These are phyloP conservation scores for Volvariella volvacea DNA, from an alignment of 1,284 basidiomycete species.

Conservation along the genomic window DNA sequence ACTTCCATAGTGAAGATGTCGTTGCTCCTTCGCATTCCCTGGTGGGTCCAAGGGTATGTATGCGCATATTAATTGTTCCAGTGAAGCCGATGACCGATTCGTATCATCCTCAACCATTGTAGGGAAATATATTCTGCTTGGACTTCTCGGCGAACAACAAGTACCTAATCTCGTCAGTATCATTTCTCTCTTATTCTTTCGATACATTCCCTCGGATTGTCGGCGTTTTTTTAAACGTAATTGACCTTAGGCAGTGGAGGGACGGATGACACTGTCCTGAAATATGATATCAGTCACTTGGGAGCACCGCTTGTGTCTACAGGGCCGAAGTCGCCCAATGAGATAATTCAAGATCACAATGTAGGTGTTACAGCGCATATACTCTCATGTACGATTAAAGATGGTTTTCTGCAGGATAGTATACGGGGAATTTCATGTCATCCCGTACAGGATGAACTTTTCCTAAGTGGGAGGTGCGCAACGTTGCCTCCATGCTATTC, in stretches of 20 bases:
- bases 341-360: conserved; percentile 25
- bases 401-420: conserved; percentile 38
- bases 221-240: conserved; percentile 4
- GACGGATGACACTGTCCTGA: conserved; percentile 48
- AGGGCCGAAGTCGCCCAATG: conserved; percentile 1
- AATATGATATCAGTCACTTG: conserved; percentile 41
- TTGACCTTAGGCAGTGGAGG: conserved; percentile 43
- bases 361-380: conserved; percentile 17
- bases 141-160: conserved; percentile 60
- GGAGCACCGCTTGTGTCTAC: conserved; percentile 9
- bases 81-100: neutral
- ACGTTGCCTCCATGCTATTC: conserved; percentile 3
- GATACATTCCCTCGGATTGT: conserved; percentile 1
- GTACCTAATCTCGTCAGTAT: conserved; percentile 56
- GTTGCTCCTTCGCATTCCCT: conserved; percentile 38
- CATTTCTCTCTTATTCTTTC: conserved; percentile 1
- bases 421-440: conserved; percentile 58
- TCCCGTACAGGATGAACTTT: conserved; percentile 55
- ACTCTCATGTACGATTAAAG: conserved; percentile 5
- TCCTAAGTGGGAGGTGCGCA: conserved; percentile 57
- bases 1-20: conserved; percentile 61
- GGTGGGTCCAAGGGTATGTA: conserved; percentile 41
- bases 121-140: conserved; percentile 65
- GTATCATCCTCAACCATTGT: conserved; percentile 4
- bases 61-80: neutral